These are phyloP conservation scores for Cardamine occulta DNA, from an alignment of 345 rosid genomes.

Conservation along the genomic window DNA sequence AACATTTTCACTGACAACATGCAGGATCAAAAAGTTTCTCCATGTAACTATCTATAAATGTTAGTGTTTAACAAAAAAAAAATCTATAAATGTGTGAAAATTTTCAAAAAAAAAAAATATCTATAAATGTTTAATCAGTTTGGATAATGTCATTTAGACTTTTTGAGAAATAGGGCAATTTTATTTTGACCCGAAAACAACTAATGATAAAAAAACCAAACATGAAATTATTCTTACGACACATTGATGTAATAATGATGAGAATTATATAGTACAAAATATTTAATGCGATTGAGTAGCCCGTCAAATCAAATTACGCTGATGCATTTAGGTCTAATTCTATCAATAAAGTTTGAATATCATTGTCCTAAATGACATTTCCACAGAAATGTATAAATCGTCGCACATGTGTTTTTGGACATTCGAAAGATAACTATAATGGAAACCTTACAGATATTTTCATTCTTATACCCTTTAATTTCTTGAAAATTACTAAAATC, in stretches of 20 bases:
- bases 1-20: background rate
- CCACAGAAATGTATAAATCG: conserved; percentile 1
- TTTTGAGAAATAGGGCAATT: background rate
- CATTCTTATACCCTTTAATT: background rate
- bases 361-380: conserved; percentile 25
- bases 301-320: conserved; percentile 34
- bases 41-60: background rate
- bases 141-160: background rate
- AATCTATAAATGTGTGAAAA: no score
- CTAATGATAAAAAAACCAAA: background rate
- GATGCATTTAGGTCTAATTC: conserved; percentile 29
- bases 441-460: background rate
- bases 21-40: background rate
- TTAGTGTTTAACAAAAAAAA: no score
- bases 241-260: conserved; percentile 40
- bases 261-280: conserved; percentile 27
- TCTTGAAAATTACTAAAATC: background rate
- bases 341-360: conserved; percentile 32
- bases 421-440: conserved; percentile 6
- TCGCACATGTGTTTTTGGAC: conserved; percentile 25
- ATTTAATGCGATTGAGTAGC: conserved; percentile 17
- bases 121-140: conserved; percentile 10
- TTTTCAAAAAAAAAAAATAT: no score
- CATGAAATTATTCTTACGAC: conserved; percentile 25
- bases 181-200: background rate